Evolutionary conservation across 2,329 filamentous ascomycete species (phyloP).

Genomic region (Colletotrichum plurivorum): DNA sequence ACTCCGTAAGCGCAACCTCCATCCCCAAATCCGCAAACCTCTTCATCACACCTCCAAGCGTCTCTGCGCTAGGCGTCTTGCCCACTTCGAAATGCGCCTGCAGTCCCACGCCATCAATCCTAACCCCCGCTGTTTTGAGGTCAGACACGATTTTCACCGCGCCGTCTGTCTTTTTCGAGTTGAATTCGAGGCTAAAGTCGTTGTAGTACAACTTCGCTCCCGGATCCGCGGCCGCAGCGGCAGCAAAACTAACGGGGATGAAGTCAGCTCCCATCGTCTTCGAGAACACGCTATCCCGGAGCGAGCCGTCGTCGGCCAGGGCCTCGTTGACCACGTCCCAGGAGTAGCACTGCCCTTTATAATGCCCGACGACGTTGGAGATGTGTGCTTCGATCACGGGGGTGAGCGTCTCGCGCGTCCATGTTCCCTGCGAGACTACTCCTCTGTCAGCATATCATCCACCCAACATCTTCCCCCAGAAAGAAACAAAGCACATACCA

Average conservation of each 20-base stretch:
- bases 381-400: slow-evolving; percentile 66
- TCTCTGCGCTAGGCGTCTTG: slow-evolving; percentile 57
- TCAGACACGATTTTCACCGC: slow-evolving; percentile 73
- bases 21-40: slow-evolving; percentile 64
- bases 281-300: slow-evolving; percentile 63
- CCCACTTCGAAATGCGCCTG: slow-evolving; percentile 68
- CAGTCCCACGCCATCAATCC: slow-evolving; percentile 74
- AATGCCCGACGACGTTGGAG: slow-evolving; percentile 59
- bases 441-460: slow-evolving; percentile 50
- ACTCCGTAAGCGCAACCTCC: slow-evolving; percentile 76
- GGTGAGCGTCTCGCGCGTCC: slow-evolving; percentile 61
- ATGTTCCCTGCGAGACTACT: slow-evolving; percentile 68
- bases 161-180: slow-evolving; percentile 48
- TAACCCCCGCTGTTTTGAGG: slow-evolving; percentile 72
- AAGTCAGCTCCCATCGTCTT: slow-evolving; percentile 65
- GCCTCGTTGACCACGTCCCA: slow-evolving; percentile 70
- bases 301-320: slow-evolving; percentile 68
- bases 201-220: slow-evolving; percentile 71
- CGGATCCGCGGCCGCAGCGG: slow-evolving; percentile 62
- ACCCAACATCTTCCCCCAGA: too few relatives aligned
- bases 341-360: slow-evolving; percentile 60
- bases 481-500: not conserved
- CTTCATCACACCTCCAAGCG: slow-evolving; percentile 63
- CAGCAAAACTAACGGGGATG: slow-evolving; percentile 66
- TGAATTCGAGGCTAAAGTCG: slow-evolving; percentile 63